Evolutionary conservation across 2,329 filamentous ascomycete genomes (phyloP).

Genomic region (Fusarium sp.): DNA sequence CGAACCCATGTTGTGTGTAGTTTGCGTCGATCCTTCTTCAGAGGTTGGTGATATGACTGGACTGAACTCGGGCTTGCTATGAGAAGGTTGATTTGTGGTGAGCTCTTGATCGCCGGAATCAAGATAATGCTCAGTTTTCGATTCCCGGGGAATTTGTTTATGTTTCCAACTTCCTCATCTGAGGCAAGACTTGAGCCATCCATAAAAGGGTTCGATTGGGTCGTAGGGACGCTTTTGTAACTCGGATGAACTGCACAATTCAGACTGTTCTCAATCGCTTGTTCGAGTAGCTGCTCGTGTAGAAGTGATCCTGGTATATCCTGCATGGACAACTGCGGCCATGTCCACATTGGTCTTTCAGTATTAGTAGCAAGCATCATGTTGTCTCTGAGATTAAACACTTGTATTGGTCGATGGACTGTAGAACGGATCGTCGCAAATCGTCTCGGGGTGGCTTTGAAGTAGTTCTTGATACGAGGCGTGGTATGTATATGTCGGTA

Average conservation of each 20-base stretch:
- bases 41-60: not conserved
- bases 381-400: not conserved
- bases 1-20: constrained; percentile 22
- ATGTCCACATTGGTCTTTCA: not conserved
- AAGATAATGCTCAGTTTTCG: constrained; percentile 31
- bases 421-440: not conserved
- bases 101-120: not conserved
- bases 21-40: constrained; percentile 10
- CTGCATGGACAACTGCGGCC: not conserved
- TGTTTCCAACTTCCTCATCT: not conserved
- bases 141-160: not conserved
- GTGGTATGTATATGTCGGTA: not conserved
- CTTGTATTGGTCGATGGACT: not conserved
- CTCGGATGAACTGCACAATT: constrained; percentile 2
- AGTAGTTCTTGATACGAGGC: constrained; percentile 13
- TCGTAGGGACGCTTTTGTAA: constrained; percentile 9
- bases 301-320: not conserved
- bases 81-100: constrained; percentile 30
- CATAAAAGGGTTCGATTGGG: not conserved
- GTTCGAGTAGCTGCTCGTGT: constrained; percentile 6
- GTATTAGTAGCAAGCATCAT: not conserved
- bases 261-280: not conserved
- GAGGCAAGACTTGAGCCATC: not conserved
- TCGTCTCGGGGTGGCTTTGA: constrained; percentile 4
- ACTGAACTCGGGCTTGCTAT: constrained; percentile 13